phyloP scores from a whole-genome alignment of 441 rosid species.

The Pelargonium citronellum region DNA sequence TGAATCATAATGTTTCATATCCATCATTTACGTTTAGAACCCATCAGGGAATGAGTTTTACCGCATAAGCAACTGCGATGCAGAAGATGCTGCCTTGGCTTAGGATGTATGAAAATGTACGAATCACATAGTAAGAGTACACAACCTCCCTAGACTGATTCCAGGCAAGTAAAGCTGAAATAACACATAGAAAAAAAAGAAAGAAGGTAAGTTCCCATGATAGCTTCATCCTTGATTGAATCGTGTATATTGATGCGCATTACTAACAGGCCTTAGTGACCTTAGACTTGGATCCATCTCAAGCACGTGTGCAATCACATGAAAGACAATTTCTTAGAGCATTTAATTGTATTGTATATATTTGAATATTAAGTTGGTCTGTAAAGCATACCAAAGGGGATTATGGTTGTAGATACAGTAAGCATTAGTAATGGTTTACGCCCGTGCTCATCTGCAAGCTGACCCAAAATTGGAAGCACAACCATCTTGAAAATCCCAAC shows the following conservation, averaged over 20 bases:
- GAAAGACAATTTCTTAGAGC: no score
- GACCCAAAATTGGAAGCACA: slow-evolving; percentile 47
- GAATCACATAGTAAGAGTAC: slow-evolving; percentile 46
- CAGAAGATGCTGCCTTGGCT: slow-evolving; percentile 64
- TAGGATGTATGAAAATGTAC: slow-evolving; percentile 46
- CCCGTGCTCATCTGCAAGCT: slow-evolving; percentile 55
- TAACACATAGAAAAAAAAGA: not conserved
- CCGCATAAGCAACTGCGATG: slow-evolving; percentile 53
- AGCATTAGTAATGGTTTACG: slow-evolving; percentile 46
- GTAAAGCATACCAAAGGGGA: no score
- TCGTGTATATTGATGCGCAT: no score
- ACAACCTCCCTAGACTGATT: slow-evolving; percentile 39
- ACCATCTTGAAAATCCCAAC: slow-evolving; percentile 61
- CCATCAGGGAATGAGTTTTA: slow-evolving; percentile 7
- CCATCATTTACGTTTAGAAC: not conserved
- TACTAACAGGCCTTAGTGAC: not conserved
- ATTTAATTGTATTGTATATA: no score
- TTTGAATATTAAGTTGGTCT: no score
- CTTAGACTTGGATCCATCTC: no score
- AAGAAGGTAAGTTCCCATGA: not conserved
- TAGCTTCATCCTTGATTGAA: not conserved
- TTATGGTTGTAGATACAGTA: slow-evolving; percentile 36
- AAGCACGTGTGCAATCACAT: no score
- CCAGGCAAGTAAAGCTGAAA: slow-evolving; percentile 45
- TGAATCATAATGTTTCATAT: not conserved